A percentile compares a stretch with the other conserved stretches of the same genome.
phyloP scores from a whole-genome alignment of 73 alveolate species.

The Diophrys appendiculata region DNA sequence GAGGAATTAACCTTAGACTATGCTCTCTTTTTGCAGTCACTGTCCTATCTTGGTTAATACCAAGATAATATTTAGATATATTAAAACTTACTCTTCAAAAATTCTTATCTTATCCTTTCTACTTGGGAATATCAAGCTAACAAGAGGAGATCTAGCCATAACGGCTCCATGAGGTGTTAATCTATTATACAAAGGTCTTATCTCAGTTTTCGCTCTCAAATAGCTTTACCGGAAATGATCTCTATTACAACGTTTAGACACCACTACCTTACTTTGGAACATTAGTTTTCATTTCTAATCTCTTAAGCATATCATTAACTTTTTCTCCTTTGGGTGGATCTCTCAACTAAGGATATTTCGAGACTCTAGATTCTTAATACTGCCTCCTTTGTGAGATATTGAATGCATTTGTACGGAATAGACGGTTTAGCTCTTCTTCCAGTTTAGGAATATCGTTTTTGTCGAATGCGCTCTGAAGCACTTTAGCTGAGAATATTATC shows the following conservation, averaged over 20 bases:
- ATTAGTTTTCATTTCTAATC: slow-evolving; percentile 46
- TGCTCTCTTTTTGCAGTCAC: too few relatives aligned
- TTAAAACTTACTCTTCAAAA: slow-evolving; percentile 59
- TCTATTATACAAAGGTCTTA: slow-evolving; percentile 61
- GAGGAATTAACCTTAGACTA: too few relatives aligned
- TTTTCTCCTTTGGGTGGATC: slow-evolving; percentile 47
- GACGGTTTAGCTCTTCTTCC: slow-evolving; percentile 68
- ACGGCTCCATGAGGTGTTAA: slow-evolving; percentile 77
- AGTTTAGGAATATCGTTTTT: slow-evolving; percentile 57
- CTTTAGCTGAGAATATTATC: slow-evolving; percentile 72
- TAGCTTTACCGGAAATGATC: slow-evolving; percentile 56
- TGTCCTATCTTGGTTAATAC: not conserved
- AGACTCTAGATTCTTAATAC: slow-evolving; percentile 38
- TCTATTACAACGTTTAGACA: not conserved
- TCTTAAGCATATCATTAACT: slow-evolving; percentile 35
- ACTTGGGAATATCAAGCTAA: slow-evolving; percentile 68
- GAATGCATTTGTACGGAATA: slow-evolving; percentile 74
- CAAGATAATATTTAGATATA: not conserved
- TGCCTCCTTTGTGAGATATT: slow-evolving; percentile 64
- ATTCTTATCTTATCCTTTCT: slow-evolving; percentile 66
- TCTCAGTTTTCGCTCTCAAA: slow-evolving; percentile 56
- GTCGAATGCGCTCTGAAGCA: slow-evolving; percentile 66
- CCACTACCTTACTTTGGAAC: slow-evolving; percentile 50
- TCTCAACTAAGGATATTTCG: slow-evolving; percentile 54
- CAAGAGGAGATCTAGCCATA: slow-evolving; percentile 72